phyloP scores from a whole-genome alignment of 1,284 basidiomycete genomes.

The Ceratobasidium sp. region DNA sequence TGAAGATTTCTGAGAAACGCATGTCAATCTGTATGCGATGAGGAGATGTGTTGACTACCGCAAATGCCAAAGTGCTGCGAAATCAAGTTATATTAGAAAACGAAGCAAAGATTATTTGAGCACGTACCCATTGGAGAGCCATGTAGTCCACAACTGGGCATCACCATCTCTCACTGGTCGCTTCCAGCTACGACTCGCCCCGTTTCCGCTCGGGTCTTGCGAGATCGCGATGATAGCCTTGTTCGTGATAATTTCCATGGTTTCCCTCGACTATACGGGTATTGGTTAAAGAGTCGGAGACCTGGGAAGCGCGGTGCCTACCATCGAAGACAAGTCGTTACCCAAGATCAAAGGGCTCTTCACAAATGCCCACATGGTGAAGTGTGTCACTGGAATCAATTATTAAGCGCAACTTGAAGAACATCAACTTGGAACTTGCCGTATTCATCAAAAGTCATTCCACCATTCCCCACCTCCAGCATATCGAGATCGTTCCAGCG shows the following conservation, averaged over 20 bases:
- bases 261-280: conserved; percentile 43
- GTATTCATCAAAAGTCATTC: conserved; percentile 52
- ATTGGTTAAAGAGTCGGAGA: not conserved
- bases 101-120: not conserved
- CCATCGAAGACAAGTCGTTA: conserved; percentile 54
- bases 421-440: not conserved
- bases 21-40: conserved; percentile 49
- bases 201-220: conserved; percentile 35
- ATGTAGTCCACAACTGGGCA: conserved; percentile 37
- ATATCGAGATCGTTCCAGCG: conserved; percentile 57
- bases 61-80: conserved; percentile 47
- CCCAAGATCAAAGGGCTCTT: conserved; percentile 57
- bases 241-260: conserved; percentile 42
- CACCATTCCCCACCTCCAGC: conserved; percentile 56
- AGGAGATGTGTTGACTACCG: conserved; percentile 52
- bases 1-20: conserved; percentile 51
- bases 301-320: not conserved
- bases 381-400: conserved; percentile 49
- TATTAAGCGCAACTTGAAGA: not conserved
- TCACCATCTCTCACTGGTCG: conserved; percentile 31
- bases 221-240: conserved; percentile 38
- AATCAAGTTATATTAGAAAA: not conserved
- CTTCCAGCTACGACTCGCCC: conserved; percentile 40
- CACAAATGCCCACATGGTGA: conserved; percentile 56
- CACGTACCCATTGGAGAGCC: conserved; percentile 36